Evolutionary conservation across 805 yeast species (phyloP), one percentile per base, ranked within the genome.

Genomic region (Dipodascopsis tothii): DNA sequence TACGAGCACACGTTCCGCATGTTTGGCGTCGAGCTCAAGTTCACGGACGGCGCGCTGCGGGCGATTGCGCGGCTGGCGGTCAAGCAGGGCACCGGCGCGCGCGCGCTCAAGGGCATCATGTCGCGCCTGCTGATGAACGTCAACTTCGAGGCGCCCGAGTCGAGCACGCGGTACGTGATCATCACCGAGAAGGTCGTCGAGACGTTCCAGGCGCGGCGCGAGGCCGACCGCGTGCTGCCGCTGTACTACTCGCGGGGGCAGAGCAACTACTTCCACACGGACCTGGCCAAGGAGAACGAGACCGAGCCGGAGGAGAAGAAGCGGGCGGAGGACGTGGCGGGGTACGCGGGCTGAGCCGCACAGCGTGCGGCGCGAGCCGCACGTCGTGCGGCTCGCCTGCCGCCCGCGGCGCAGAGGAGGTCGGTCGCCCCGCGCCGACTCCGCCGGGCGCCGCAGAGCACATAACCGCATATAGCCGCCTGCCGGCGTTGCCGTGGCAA

Each of bases 61-160:
- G 63, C 59, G 33, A 69, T 77, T 14, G 77, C 81, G 0, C 62
- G 64, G 20, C 53, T 71, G 19, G 76, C 81, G 0, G 52, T 73
- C 27, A 59, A 62, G 21, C 76, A 72, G 48, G 78, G 78, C 3
- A 76, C 80, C 0, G 82, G 82, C 23, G 82, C 81, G 0, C 65
- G 82, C 54, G 81, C 81, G 0, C 56, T 77, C 22, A 63, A 79
- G 50, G 72, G 75, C 1, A 71, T 75, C 3, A 64, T 77, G 70
- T 81, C 52, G 9, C 21, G 46, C 5, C 35, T 48, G n/a, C 43
- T 48, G 14, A 21, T 48, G 28, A 40, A 48, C 37, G 52, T 48
- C 3, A 77, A 76, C 55, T 77, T 70, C 56, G 81, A 76, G 38
- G 73, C 78, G 52, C 81, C 81, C 0, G 78, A 71, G n/a, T 71